Evolutionary conservation across 331 rosid species (phyloP), one percentile per base, ranked within the genome.

Genomic region (Prunus yedoensis): DNA sequence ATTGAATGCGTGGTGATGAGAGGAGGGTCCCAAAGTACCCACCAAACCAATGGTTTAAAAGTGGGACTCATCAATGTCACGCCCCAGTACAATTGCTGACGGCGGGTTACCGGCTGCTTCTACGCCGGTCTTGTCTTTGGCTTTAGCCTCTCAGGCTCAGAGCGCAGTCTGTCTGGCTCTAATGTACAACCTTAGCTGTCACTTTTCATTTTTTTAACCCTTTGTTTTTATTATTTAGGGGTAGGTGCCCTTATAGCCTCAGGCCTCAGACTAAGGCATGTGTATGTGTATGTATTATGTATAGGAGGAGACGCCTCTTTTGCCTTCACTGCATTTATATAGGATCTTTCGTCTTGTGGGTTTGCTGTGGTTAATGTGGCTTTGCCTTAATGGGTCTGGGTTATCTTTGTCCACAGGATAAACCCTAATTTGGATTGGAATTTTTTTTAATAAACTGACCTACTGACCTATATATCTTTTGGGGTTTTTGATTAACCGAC

Each of bases 21-120:
- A 8, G 25, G 56, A 43, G 67, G 67, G 76, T 23, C 67, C 76
- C 57, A 10, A 1, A 2, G 38, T 2, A 46, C 8, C 14, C n/a
- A 32, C 6, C 35, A 32, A 32, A 17, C 12, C 65, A 60, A 27
- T 60, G 38, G 65, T 60, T 66, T 8, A 32, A 77, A 32, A 23
- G 66, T 79, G 69, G 79, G 75, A 74, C 71, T 62, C 17, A 27
- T 53, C 15, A 25, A 18, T 12, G 43, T 67, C 83, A 82, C 84
- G 83, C 84, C 84, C 64, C 4, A 38, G 81, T 73, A 81, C 88
- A 35, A 67, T 30, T 50, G 76, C 73, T 53, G 85, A 77, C 77
- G 82, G 82, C 80, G 25, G 32, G 57, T 1, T 2, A 52, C 81
- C 74, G 87, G 88, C 89, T 79, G 73, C 69, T 77, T 41, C 32